Evolutionary conservation across 169 alveolate genomes (phyloP), one percentile per base, ranked within the genome.

Genomic region (Amoebophrya sp.): DNA sequence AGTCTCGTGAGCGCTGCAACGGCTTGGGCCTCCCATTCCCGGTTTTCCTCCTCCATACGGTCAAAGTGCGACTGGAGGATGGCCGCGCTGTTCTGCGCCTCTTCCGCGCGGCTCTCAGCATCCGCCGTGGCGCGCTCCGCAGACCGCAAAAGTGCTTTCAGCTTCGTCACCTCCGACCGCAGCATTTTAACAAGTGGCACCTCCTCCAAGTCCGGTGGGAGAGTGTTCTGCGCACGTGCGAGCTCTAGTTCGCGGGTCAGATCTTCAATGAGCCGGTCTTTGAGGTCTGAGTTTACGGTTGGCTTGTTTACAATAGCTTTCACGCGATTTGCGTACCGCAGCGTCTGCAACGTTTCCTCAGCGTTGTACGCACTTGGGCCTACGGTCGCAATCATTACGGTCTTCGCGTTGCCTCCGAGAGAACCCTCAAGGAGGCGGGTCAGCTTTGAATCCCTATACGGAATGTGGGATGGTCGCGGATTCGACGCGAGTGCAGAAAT

Each of bases 401-500:
- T 90, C 78, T 90, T 90, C 14, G 78, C 53, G 40, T 41, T 90
- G 2, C 92, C 92, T 0, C 92, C 92, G 33, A 90, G 92, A 12
- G 92, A 90, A 41, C 47, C 92, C 41, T 90, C 83, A 41, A 90
- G 92, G 0, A 90, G 78, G 34, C 92, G 77, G 40, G 92, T 90
- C 34, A 90, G 40, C 39, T 41, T 53, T 1, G 78, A 40, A 41
- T 90, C 92, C 12, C 92, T 10, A n/a, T 90, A 90, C 33, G 92
- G 92, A 34, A 90, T 38, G 78, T 90, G 92, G 78, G 34, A n/a
- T 18, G 83, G 83, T 36, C 83, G 83, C 53, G 78, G 53, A n/a
- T 34, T 39, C 41, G 41, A 41, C 53, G 53, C 65, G 29, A 90
- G 78, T 0, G 92, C 92, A 33, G 53, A 53, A 23, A 90, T 65